Percentiles rank a stretch among this genome's conserved stretches.
Evolutionary conservation across 2,329 filamentous ascomycete genomes (phyloP).

Genomic region (Apiospora malaysiana): DNA sequence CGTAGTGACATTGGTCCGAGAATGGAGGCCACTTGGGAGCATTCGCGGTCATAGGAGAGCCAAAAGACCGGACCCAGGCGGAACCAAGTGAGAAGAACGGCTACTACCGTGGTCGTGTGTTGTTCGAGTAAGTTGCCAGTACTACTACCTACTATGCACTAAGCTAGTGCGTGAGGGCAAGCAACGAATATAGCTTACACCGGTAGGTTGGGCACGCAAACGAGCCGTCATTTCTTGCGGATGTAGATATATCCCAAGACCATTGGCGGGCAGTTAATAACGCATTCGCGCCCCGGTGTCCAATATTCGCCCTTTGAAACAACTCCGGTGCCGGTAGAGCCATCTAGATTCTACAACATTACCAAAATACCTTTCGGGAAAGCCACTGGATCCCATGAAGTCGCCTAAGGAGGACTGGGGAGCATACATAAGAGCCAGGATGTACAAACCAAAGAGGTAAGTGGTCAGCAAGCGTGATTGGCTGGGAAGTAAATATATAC

Average conservation of each 20-base stretch:
- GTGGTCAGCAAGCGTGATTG: background rate
- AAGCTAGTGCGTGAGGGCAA: constrained; percentile 6
- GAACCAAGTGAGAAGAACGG: background rate
- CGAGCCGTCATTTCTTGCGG: background rate
- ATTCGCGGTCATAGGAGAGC: background rate
- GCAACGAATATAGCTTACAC: background rate
- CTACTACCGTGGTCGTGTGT: constrained; percentile 5
- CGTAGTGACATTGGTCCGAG: constrained; percentile 36
- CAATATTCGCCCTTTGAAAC: no score
- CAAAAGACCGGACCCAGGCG: background rate
- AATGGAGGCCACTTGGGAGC: constrained; percentile 21
- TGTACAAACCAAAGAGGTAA: background rate
- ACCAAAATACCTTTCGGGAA: background rate
- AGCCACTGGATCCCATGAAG: background rate
- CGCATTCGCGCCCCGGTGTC: background rate
- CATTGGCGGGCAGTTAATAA: constrained; percentile 8
- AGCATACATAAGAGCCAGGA: background rate
- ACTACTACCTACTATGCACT: no score
- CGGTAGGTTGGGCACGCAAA: background rate
- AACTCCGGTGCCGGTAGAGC: background rate
- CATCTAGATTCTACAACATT: background rate
- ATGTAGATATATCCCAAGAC: background rate
- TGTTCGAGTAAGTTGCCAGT: constrained; percentile 4
- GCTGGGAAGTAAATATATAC: background rate
- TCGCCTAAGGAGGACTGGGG: background rate